Percentiles rank a stretch among this genome's conserved stretches.
Evolutionary conservation across 768 basidiomycete genomes (phyloP).

Genomic region (Nevesoporus exiguus): DNA sequence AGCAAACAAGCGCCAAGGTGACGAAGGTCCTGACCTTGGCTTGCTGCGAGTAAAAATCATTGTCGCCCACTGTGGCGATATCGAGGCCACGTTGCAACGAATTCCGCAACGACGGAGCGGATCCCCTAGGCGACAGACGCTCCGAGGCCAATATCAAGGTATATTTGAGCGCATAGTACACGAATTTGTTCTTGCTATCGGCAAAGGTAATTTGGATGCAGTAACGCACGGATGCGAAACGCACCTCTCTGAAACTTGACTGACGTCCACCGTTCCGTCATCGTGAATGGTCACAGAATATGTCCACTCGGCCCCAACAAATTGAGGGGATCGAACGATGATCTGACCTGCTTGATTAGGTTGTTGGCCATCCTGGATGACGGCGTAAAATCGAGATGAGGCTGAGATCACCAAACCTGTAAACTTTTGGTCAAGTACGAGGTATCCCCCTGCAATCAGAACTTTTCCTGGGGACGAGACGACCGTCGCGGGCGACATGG

Average conservation of each 20-base stretch:
- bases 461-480: constrained; percentile 96
- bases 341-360: constrained; percentile 42
- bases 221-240: background rate
- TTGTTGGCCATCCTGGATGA: constrained; percentile 42
- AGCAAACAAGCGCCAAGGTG: background rate
- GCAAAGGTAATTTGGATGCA: constrained; percentile 9
- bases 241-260: constrained; percentile 22
- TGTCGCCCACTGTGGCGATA: constrained; percentile 85
- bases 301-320: constrained; percentile 73
- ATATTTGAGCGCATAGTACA: constrained; percentile 82
- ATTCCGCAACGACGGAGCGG: constrained; percentile 41
- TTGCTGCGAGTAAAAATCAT: constrained; percentile 97
- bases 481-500: constrained; percentile 55
- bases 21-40: constrained; percentile 54
- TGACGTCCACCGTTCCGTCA: constrained; percentile 24
- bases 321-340: constrained; percentile 87
- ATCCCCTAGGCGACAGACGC: constrained; percentile 28
- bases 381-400: constrained; percentile 90
- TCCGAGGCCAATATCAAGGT: constrained; percentile 69
- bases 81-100: constrained; percentile 56
- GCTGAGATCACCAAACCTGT: constrained; percentile 89
- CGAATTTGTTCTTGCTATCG: constrained; percentile 80
- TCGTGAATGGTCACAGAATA: constrained; percentile 52
- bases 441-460: constrained; percentile 92
- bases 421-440: constrained; percentile 86